Evolutionary conservation across 768 basidiomycete species (phyloP).

Genomic region (Pulveroboletus sp.): DNA sequence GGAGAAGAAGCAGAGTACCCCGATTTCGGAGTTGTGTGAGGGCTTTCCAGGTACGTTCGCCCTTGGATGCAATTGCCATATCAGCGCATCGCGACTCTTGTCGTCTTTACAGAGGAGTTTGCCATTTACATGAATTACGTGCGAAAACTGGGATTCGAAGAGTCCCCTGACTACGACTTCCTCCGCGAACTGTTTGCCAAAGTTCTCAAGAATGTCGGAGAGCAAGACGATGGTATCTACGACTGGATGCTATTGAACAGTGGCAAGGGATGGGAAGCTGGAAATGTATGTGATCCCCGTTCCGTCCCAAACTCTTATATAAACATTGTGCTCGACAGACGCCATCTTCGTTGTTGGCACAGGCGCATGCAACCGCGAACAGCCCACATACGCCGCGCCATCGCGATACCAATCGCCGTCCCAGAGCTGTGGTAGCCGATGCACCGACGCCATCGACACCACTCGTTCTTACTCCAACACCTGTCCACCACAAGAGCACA

Average conservation of each 20-base stretch:
- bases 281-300: conserved; percentile 52
- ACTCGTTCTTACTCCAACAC: conserved; percentile 60
- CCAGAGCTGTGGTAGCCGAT: conserved; percentile 50
- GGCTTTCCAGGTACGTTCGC: conserved; percentile 77
- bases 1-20: conserved; percentile 95
- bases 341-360: conserved; percentile 40
- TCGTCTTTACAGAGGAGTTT: conserved; percentile 66
- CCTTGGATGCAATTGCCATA: not conserved
- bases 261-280: conserved; percentile 95
- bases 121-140: conserved; percentile 99
- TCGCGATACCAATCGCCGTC: conserved; percentile 50
- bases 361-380: conserved; percentile 53
- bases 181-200: conserved; percentile 91
- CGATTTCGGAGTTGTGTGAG: conserved; percentile 89
- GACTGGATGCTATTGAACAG: conserved; percentile 96
- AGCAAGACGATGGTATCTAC: conserved; percentile 86
- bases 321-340: conserved; percentile 30
- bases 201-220: conserved; percentile 81
- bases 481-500: conserved; percentile 58
- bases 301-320: not conserved
- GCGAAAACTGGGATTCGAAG: conserved; percentile 96
- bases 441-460: conserved; percentile 50
- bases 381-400: conserved; percentile 49
- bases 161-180: conserved; percentile 97
- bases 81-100: not conserved